These are phyloP conservation scores for Phtheirospermum japonicum DNA, from an alignment of 257 asterid genomes.

Conservation along the genomic window DNA sequence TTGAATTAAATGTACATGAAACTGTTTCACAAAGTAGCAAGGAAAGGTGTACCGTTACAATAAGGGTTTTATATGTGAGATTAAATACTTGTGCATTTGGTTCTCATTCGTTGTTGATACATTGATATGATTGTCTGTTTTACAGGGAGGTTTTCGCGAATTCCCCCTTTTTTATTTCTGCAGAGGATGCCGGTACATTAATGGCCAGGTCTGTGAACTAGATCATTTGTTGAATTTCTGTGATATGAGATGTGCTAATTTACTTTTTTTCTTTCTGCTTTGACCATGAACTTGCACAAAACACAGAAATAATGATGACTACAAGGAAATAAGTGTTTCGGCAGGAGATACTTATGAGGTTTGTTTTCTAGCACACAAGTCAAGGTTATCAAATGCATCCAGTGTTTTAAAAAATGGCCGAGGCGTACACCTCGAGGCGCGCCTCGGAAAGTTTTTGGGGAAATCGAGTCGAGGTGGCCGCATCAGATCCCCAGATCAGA, in stretches of 20 bases:
- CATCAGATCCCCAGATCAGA: too few species aligned
- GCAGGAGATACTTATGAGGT: constrained; percentile 91
- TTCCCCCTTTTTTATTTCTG: constrained; percentile 86
- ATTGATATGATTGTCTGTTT: constrained; percentile 27
- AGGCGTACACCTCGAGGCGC: too few species aligned
- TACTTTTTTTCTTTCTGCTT: constrained; percentile 7
- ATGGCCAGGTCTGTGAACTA: constrained; percentile 53
- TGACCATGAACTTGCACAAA: constrained; percentile 5
- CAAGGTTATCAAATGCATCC: constrained; percentile 19
- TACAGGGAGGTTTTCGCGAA: constrained; percentile 83
- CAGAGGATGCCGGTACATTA: constrained; percentile 83
- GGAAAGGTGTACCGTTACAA: constrained; percentile 3
- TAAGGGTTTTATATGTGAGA: constrained; percentile 6
- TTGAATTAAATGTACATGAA: not conserved
- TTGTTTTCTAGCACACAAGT: constrained; percentile 31
- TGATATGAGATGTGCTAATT: constrained; percentile 14
- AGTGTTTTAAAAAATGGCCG: too few species aligned
- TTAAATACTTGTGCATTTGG: constrained; percentile 18
- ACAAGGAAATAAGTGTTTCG: constrained; percentile 70
- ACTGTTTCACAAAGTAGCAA: not conserved
- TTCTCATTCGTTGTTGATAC: constrained; percentile 24
- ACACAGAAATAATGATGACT: constrained; percentile 69
- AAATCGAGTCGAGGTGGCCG: too few species aligned
- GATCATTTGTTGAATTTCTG: constrained; percentile 28
- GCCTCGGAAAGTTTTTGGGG: too few species aligned